phyloP scores from a whole-genome alignment of 1,284 basidiomycete species.

The Peniophora sp. region DNA sequence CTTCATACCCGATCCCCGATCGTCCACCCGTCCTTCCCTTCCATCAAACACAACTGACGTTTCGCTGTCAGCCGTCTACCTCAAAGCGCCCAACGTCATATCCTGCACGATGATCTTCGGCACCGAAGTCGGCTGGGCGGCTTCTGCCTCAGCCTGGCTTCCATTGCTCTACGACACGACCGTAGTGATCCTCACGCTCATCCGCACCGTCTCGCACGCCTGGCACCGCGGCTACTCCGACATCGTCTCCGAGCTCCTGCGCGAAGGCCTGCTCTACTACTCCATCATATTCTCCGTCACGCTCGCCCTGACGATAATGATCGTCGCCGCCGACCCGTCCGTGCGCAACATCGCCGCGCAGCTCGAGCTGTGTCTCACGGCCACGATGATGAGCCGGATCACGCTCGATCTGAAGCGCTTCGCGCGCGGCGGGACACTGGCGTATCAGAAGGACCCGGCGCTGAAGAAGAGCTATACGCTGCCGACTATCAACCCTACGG shows the following conservation, averaged over 20 bases:
- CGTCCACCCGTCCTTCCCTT: neutral
- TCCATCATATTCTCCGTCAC: conserved; percentile 49
- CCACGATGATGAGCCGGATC: conserved; percentile 47
- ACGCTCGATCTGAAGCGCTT: conserved; percentile 33
- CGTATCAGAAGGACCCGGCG: neutral
- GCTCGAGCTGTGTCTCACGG: conserved; percentile 22
- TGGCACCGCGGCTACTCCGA: conserved; percentile 29
- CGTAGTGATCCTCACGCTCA: conserved; percentile 39
- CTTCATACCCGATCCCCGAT: neutral
- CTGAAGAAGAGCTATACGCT: too few relatives aligned
- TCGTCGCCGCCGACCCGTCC: conserved; percentile 31
- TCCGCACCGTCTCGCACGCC: conserved; percentile 33
- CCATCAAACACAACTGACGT: neutral
- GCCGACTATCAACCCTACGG: too few relatives aligned
- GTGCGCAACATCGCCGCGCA: conserved; percentile 47
- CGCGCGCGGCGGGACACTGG: neutral
- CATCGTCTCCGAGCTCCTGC: conserved; percentile 37
- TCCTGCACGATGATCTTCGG: conserved; percentile 48
- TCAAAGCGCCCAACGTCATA: neutral
- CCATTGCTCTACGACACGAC: conserved; percentile 48
- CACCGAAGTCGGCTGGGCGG: conserved; percentile 15
- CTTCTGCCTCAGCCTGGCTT: conserved; percentile 46
- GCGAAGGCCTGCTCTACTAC: conserved; percentile 49
- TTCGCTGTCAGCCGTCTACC: neutral
- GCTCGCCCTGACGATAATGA: conserved; percentile 44